Evolutionary conservation across 2,329 filamentous ascomycete species (phyloP).

Genomic region (Chrysosporium keratinophilum): DNA sequence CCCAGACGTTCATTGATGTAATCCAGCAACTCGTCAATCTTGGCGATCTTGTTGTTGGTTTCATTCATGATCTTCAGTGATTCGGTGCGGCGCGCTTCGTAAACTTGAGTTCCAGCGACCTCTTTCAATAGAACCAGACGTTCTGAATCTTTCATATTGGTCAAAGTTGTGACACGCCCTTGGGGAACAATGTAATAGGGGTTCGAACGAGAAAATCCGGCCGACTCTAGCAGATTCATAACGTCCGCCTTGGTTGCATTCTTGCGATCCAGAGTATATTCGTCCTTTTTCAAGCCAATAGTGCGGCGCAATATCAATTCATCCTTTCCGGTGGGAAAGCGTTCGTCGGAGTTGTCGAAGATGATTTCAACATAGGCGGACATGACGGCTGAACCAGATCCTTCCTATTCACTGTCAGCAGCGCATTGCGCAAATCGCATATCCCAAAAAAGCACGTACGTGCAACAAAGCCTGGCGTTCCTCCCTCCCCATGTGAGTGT

Average conservation of each 20-base stretch:
- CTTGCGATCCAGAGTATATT: constrained; percentile 95
- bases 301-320: constrained; percentile 86
- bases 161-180: constrained; percentile 86
- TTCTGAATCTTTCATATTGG: constrained; percentile 97
- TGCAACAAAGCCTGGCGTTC: constrained; percentile 94
- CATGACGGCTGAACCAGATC: constrained; percentile 94
- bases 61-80: constrained; percentile 95
- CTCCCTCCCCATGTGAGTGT: constrained; percentile 89
- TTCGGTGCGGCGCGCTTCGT: constrained; percentile 82
- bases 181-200: constrained; percentile 99
- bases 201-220: constrained; percentile 92
- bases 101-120: constrained; percentile 95
- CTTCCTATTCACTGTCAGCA: constrained; percentile 50
- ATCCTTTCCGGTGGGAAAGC: constrained; percentile 84
- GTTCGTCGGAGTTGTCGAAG: constrained; percentile 93
- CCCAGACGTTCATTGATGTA: constrained; percentile 83
- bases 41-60: constrained; percentile 84
- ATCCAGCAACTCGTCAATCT: constrained; percentile 84
- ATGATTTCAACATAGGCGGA: constrained; percentile 99
- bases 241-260: constrained; percentile 91
- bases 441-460: constrained; percentile 30
- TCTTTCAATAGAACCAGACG: constrained; percentile 85
- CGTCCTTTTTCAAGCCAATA: constrained; percentile 95
- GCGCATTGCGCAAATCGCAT: neutral
- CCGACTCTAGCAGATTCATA: constrained; percentile 87